Base-by-base conservation (phyloP, 2,329 filamentous ascomycete species). In the Neurospora sp. region DNA sequence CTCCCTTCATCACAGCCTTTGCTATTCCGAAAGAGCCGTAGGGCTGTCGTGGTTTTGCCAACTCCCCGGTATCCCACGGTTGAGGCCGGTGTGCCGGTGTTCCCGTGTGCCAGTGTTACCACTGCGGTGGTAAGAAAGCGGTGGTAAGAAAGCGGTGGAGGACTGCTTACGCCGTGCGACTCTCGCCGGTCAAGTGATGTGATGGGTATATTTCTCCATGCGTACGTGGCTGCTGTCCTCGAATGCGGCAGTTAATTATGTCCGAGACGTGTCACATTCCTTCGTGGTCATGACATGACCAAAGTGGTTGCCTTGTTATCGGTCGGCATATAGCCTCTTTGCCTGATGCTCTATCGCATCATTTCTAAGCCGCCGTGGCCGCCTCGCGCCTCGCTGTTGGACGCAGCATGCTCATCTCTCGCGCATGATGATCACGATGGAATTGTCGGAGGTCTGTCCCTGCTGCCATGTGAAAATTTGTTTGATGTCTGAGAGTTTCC, bases 11-110 rank as follows among this genome's bases (percentile, higher is more conserved):
- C 28, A 62, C 52, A 62, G 15, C 46, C 28, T 19, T 39, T 17
- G 23, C 58, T 38, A 43, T 72, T 46, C 71, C 67, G 69, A 72
- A 67, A 38, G 68, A 66, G 68, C 69, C 71, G 71, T 71, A 72
- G 69, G 71, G 69, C 69, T 72, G 69, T 68, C 69, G 28, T 62
- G 7, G 7, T 36, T 62, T 33, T 17, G 52, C 28, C 52, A 62
- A 62, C 15, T 10, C 15, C 52, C 52, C 28, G 28, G 28, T 62
- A 62, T 62, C 8, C 52, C 28, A 62, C 28, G 52, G 52, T 62
- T n/a, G 52, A 62, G 28, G 52, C 52, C 52, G 23, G 52, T 62
- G 52, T 62, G 52, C 23, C 52, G 52, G 23, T 62, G 52, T 33
- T 62, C 23, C 52, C 28, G 28, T 62, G 52, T 17, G 52, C 52